Evolutionary conservation across 768 basidiomycete genomes (phyloP).

Genomic region (Gymnopilus junonius): DNA sequence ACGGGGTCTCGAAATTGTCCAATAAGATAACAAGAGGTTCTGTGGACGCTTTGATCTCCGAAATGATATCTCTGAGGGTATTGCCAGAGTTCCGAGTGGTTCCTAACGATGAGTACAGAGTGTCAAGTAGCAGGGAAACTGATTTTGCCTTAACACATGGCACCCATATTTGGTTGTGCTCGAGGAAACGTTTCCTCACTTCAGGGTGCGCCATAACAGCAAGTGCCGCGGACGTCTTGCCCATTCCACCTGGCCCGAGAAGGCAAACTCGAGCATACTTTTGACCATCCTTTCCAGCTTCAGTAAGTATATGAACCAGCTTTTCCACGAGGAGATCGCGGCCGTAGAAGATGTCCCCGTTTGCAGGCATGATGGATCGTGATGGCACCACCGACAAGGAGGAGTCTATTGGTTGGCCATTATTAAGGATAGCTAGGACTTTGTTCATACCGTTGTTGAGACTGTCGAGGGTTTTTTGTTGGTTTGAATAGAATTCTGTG

Average conservation of each 20-base stretch:
- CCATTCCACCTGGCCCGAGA: neutral
- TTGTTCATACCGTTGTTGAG: neutral
- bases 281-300: neutral
- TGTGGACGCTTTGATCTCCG: constrained; percentile 21
- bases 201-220: neutral
- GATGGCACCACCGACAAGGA: too few relatives aligned
- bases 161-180: neutral
- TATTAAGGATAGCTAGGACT: neutral
- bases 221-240: neutral
- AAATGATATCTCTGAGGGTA: constrained; percentile 19
- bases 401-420: too few relatives aligned
- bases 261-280: neutral
- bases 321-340: neutral
- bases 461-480: neutral
- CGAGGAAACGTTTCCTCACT: neutral
- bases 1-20: neutral
- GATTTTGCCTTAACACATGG: too few relatives aligned
- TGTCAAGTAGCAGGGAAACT: constrained; percentile 1
- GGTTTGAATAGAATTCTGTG: neutral
- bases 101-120: constrained; percentile 19
- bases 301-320: neutral
- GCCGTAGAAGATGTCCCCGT: neutral
- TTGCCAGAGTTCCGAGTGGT: constrained; percentile 20
- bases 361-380: neutral
- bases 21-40: neutral